These are phyloP conservation scores for Pichia inconspicua DNA, from an alignment of 1,139 yeast genomes.

Conservation along the genomic window DNA sequence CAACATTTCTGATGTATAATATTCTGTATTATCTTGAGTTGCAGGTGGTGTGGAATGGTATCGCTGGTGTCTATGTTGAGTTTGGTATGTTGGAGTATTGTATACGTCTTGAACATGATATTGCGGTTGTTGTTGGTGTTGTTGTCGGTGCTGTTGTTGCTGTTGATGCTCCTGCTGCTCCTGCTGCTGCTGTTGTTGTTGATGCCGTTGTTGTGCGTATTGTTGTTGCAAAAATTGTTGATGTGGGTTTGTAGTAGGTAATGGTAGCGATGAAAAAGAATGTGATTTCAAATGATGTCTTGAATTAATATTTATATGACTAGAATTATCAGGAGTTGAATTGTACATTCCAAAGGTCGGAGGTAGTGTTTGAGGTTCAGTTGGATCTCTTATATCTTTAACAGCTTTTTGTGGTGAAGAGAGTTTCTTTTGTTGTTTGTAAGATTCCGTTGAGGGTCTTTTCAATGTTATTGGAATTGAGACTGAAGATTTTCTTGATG, in stretches of 20 bases:
- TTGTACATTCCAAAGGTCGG: slow-evolving; percentile 17
- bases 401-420: slow-evolving; percentile 8
- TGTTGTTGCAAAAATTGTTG: neutral
- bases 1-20: slow-evolving; percentile 49
- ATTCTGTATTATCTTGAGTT: slow-evolving; percentile 8
- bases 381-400: neutral
- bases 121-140: slow-evolving; percentile 12
- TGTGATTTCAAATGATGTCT: slow-evolving; percentile 4
- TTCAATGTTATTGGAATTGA: neutral
- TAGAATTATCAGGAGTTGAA: neutral
- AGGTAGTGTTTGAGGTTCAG: slow-evolving; percentile 4
- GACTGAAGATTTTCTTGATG: neutral
- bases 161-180: no score
- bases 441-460: neutral
- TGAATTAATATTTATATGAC: slow-evolving; percentile 5
- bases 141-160: slow-evolving; percentile 16
- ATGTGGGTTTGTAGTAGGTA: slow-evolving; percentile 4
- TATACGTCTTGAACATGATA: slow-evolving; percentile 11
- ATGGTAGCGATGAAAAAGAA: slow-evolving; percentile 6
- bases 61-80: slow-evolving; percentile 2
- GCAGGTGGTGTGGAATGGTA: slow-evolving; percentile 9
- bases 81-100: slow-evolving; percentile 3
- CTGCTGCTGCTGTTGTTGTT: slow-evolving; percentile 18
- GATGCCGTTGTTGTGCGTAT: slow-evolving; percentile 10
- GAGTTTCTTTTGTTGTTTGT: slow-evolving; percentile 6